These are phyloP conservation scores for Wickerhamomyces ciferrii DNA, from an alignment of 805 yeast species.

Conservation along the genomic window DNA sequence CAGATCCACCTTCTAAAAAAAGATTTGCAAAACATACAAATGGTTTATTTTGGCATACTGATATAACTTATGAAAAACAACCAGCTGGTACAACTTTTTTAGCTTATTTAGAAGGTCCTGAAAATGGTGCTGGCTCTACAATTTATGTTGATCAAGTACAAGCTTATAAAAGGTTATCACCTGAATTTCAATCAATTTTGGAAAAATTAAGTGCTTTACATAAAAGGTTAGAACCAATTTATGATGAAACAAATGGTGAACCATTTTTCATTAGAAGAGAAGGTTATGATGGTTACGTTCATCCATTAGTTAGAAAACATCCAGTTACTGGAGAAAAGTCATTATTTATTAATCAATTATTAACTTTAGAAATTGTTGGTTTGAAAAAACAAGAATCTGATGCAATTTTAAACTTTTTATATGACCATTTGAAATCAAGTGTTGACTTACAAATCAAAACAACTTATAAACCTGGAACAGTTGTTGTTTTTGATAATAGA, in stretches of 20 bases:
- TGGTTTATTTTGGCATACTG: constrained; percentile 47
- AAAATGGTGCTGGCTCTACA: constrained; percentile 57
- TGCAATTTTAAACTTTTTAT: constrained; percentile 46
- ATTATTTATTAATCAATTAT: constrained; percentile 46
- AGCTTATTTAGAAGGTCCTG: constrained; percentile 46
- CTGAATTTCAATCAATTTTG: constrained; percentile 45
- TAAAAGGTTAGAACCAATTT: constrained; percentile 43
- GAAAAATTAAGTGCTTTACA: constrained; percentile 55
- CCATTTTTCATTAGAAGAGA: constrained; percentile 9
- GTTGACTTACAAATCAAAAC: constrained; percentile 57
- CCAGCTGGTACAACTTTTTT: constrained; percentile 62
- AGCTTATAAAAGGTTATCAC: constrained; percentile 60
- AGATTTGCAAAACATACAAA: neutral
- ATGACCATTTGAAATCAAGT: constrained; percentile 38
- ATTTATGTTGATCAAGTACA: constrained; percentile 55
- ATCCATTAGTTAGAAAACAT: constrained; percentile 60
- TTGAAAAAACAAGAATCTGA: constrained; percentile 62
- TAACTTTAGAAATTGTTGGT: constrained; percentile 57
- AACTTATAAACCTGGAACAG: constrained; percentile 55
- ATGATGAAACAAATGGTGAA: constrained; percentile 53
- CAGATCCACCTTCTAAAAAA: neutral
- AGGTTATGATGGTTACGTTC: constrained; percentile 29
- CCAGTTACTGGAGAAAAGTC: constrained; percentile 57
- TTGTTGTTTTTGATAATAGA: constrained; percentile 70
- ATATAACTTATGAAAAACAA: constrained; percentile 59